Conservation (phyloP, 2,329 filamentous ascomycete genomes). For the Cladosporium cucumerinum region DNA sequence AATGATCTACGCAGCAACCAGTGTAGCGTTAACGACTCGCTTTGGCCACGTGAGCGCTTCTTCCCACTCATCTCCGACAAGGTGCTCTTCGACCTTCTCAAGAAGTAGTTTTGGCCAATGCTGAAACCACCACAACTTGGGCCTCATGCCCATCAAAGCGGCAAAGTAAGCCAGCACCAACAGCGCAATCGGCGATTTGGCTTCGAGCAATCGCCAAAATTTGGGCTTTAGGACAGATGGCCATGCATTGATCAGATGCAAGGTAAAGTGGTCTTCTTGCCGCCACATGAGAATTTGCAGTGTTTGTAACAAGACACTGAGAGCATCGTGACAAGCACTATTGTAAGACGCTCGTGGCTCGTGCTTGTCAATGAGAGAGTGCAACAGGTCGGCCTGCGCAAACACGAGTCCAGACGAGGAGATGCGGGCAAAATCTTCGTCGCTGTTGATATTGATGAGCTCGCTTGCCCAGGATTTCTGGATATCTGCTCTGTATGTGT, state of each 20-base stretch:
- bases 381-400: neutral
- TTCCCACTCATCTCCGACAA: neutral
- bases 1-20: neutral
- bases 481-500: neutral
- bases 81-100: neutral
- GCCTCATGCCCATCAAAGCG: neutral
- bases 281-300: constrained; percentile 14
- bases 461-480: constrained; percentile 5
- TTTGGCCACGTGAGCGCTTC: constrained; percentile 6
- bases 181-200: neutral
- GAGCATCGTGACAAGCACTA: constrained; percentile 7
- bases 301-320: neutral
- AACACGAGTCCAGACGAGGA: constrained; percentile 2
- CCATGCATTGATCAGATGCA: constrained; percentile 11
- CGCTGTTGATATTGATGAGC: constrained; percentile 10
- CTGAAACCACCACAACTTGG: constrained; percentile 5
- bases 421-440: constrained; percentile 4
- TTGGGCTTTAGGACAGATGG: neutral
- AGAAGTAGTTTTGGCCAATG: constrained; percentile 1
- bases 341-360: constrained; percentile 1
- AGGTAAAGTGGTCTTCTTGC: constrained; percentile 3
- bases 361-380: constrained; percentile 2
- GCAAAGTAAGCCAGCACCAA: neutral
- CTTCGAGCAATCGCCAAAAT: neutral
- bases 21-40: neutral